Percentiles rank a stretch among this genome's conserved stretches.
phyloP scores from a whole-genome alignment of 352 stramenopile species.

The Phytophthora lateralis region DNA sequence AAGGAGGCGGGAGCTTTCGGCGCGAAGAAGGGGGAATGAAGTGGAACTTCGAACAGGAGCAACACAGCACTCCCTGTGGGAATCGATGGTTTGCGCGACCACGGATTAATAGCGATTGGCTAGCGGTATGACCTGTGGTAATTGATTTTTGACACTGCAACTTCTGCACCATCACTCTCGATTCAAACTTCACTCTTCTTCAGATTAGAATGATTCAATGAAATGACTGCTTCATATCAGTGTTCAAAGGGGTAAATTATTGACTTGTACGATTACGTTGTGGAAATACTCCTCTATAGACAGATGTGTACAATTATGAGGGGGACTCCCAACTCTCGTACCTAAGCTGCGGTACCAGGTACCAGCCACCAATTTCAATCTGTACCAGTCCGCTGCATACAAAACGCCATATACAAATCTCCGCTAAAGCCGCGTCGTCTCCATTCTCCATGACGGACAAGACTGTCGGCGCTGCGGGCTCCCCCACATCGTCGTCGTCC shows the following conservation, averaged over 20 bases:
- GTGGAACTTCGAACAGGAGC: conserved; percentile 33
- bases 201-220: not conserved
- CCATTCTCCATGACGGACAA: conserved; percentile 26
- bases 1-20: conserved; percentile 4
- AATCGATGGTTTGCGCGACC: not conserved
- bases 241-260: not conserved
- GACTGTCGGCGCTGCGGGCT: conserved; percentile 17
- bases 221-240: conserved; percentile 4
- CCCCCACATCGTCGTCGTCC: conserved; percentile 25
- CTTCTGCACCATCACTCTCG: conserved; percentile 68
- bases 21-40: conserved; percentile 23
- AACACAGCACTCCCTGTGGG: not conserved
- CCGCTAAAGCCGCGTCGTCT: not conserved
- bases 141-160: conserved; percentile 45
- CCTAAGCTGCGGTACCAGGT: conserved; percentile 27
- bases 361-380: conserved; percentile 27
- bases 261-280: not conserved
- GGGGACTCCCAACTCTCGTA: conserved; percentile 5
- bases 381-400: conserved; percentile 14
- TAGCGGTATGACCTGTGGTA: not conserved
- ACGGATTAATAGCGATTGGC: not conserved
- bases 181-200: conserved; percentile 37
- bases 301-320: not conserved
- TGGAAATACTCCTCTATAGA: not conserved
- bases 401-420: conserved; percentile 22